Conservation (phyloP, 2,329 filamentous ascomycete species). For the Microdochium bolleyi region DNA sequence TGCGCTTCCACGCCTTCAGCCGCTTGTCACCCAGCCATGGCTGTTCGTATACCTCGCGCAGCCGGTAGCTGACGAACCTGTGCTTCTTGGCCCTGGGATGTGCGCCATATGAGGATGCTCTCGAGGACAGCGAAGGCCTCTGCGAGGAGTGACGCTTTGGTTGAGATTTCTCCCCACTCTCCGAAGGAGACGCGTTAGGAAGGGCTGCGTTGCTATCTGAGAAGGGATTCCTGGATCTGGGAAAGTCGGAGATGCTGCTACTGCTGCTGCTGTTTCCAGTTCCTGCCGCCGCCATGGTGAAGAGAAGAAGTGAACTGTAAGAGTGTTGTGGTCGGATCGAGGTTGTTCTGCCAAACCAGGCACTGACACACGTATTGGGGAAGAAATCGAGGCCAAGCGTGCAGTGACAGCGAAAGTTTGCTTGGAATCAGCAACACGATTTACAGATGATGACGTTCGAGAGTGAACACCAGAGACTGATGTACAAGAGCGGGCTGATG, state of each 20-base stretch:
- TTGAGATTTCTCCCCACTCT: neutral
- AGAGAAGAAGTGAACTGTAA: too few species aligned
- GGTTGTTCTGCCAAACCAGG: too few species aligned
- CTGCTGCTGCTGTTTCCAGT: neutral
- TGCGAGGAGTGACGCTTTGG: neutral
- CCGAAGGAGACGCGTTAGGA: neutral
- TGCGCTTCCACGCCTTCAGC: slow-evolving; percentile 4
- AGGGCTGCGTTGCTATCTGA: neutral
- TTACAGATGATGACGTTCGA: too few species aligned
- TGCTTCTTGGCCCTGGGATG: neutral
- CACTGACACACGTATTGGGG: too few species aligned
- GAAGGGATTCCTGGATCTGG: neutral
- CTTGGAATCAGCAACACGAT: too few species aligned
- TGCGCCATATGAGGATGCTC: neutral
- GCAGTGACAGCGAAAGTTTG: too few species aligned
- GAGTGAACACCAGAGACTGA: too few species aligned
- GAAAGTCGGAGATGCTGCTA: neutral
- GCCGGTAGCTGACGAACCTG: slow-evolving; percentile 24
- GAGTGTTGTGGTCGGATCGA: too few species aligned
- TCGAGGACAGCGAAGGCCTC: neutral
- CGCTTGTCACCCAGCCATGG: slow-evolving; percentile 24
- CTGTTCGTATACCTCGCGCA: slow-evolving; percentile 26
- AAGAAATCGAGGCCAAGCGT: too few species aligned
- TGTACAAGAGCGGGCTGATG: too few species aligned
- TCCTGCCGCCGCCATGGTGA: neutral